Conservation (phyloP, 1,284 basidiomycete species). For the Vanrija sp. region DNA sequence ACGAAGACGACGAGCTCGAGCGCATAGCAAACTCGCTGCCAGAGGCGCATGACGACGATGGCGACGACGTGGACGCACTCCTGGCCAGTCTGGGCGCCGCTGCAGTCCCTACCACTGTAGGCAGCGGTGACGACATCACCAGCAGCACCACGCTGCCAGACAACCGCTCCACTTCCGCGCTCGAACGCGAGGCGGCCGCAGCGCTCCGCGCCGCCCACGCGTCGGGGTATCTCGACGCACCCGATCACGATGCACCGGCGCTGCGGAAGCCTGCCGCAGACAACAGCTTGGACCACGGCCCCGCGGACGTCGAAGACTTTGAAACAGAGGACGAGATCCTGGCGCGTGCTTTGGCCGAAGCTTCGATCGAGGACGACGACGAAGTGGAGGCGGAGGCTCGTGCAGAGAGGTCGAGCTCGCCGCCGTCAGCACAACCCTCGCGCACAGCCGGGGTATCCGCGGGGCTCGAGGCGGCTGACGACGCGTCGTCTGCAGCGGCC, state of each 20-base stretch:
- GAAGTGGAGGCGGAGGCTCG: constrained; percentile 1
- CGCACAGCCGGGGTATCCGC: neutral
- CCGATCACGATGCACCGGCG: neutral
- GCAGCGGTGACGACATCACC: neutral
- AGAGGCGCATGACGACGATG: constrained; percentile 4
- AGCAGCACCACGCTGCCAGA: too few species aligned
- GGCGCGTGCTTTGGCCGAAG: constrained; percentile 2
- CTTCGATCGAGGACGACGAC: neutral
- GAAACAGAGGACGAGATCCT: constrained; percentile 37
- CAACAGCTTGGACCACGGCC: neutral
- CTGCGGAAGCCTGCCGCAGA: neutral
- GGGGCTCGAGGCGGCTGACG: constrained; percentile 2
- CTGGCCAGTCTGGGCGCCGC: constrained; percentile 15
- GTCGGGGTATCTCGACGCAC: neutral
- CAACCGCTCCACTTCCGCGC: neutral
- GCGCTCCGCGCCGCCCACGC: constrained; percentile 5
- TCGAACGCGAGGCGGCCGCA: constrained; percentile 16
- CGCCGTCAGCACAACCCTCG: neutral
- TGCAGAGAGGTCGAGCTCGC: neutral
- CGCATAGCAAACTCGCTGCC: constrained; percentile 22
- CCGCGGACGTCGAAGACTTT: constrained; percentile 10
- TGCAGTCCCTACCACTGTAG: neutral
- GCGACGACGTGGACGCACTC: constrained; percentile 17
- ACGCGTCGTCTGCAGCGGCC: constrained; percentile 3
- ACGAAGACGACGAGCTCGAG: constrained; percentile 26